Conservation (phyloP, 352 stramenopile genomes). For the Phytophthora gonapodyides region DNA sequence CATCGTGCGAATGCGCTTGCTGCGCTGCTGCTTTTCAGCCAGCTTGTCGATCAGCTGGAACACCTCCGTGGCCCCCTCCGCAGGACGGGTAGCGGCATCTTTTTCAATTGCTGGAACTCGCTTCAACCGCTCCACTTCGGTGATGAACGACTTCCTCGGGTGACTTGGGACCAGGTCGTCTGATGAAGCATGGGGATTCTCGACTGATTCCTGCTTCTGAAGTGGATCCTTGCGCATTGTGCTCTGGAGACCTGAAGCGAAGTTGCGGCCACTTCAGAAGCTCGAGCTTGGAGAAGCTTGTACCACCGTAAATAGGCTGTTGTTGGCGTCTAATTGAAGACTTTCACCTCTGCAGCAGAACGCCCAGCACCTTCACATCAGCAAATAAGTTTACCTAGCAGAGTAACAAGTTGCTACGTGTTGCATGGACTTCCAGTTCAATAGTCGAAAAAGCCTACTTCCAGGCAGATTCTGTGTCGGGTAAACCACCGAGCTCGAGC, state of each 20-base stretch:
- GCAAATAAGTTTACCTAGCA: not conserved
- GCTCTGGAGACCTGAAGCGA: no score
- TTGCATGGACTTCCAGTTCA: no score
- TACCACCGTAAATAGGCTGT: no score
- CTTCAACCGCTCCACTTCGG: conserved; percentile 31
- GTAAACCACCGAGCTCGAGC: no score
- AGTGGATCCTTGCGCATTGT: conserved; percentile 8
- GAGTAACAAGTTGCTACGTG: no score
- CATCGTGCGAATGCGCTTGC: conserved; percentile 59
- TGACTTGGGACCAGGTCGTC: conserved; percentile 8
- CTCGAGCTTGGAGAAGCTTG: no score
- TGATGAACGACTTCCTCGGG: conserved; percentile 40
- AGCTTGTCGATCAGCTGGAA: conserved; percentile 60
- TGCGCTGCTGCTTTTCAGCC: conserved; percentile 50
- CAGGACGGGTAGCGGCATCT: conserved; percentile 11
- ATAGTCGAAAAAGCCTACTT: no score
- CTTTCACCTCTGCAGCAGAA: no score
- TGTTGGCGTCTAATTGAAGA: no score
- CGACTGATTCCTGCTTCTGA: not conserved
- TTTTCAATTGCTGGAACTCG: conserved; percentile 7
- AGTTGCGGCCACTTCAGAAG: no score
- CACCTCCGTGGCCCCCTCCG: conserved; percentile 40
- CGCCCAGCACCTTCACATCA: no score
- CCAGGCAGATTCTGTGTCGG: no score
- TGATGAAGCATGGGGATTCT: not conserved